phyloP scores from a whole-genome alignment of 495 filamentous ascomycete species.

The Neurospora sublineolata region DNA sequence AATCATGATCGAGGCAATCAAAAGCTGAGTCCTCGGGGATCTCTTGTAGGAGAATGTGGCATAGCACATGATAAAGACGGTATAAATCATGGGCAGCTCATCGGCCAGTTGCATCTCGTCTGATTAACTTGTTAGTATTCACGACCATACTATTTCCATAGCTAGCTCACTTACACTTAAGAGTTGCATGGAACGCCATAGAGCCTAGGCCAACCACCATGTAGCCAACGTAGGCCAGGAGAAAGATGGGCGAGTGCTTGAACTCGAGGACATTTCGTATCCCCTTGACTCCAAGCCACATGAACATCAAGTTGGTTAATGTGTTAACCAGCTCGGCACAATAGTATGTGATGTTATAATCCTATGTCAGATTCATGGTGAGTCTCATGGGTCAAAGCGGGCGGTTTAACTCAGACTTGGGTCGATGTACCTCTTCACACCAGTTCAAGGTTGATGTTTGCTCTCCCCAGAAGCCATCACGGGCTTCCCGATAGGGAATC shows the following conservation, averaged over 20 bases:
- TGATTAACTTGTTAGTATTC: conserved; percentile 24
- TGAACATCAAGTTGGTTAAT: conserved; percentile 70
- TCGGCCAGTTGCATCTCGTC: conserved; percentile 97
- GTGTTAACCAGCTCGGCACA: conserved; percentile 42
- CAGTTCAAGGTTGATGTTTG: conserved; percentile 87
- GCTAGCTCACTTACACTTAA: conserved; percentile 52
- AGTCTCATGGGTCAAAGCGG: background rate
- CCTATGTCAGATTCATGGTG: conserved; percentile 18
- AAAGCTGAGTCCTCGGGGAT: conserved; percentile 38
- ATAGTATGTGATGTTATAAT: conserved; percentile 39
- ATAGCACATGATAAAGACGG: conserved; percentile 77
- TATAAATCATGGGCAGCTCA: conserved; percentile 96
- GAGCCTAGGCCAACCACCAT: conserved; percentile 70
- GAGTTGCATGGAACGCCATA: conserved; percentile 70
- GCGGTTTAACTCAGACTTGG: background rate
- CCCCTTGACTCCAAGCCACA: conserved; percentile 61
- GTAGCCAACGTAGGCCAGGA: conserved; percentile 61
- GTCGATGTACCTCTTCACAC: conserved; percentile 67
- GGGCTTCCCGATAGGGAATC: conserved; percentile 58
- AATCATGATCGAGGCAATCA: conserved; percentile 50
- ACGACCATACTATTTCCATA: background rate
- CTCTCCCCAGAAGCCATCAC: conserved; percentile 69
- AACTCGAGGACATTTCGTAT: conserved; percentile 57
- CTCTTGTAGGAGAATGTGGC: conserved; percentile 71
- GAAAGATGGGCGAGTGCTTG: conserved; percentile 61